phyloP scores from a whole-genome alignment of 2,329 filamentous ascomycete genomes.

The Talaromyces rugulosus region DNA sequence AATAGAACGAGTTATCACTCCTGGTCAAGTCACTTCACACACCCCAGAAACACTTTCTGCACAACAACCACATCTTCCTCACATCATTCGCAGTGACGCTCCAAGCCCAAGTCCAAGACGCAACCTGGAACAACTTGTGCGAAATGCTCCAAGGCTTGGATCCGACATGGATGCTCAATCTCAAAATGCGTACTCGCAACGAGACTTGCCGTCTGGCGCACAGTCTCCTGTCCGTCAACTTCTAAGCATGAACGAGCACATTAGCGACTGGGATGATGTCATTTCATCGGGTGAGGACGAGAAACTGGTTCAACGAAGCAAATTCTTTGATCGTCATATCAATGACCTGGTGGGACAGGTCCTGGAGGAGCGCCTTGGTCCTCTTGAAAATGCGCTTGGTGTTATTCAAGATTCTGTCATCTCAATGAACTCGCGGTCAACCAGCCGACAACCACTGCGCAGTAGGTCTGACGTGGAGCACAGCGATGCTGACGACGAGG shows the following conservation, averaged over 20 bases:
- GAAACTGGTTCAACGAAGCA: constrained; percentile 74
- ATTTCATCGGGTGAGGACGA: constrained; percentile 78
- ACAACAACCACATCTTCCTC: constrained; percentile 35
- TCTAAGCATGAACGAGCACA: constrained; percentile 57
- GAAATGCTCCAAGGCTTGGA: constrained; percentile 38
- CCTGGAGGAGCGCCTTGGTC: constrained; percentile 70
- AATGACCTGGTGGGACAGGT: constrained; percentile 78
- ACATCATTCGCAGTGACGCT: constrained; percentile 60
- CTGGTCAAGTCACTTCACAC: constrained; percentile 21
- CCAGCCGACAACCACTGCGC: constrained; percentile 57
- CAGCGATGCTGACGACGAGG: constrained; percentile 92
- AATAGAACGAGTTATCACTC: constrained; percentile 57
- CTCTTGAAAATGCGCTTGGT: constrained; percentile 74
- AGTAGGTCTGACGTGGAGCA: constrained; percentile 66
- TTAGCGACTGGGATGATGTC: constrained; percentile 89
- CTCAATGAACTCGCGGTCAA: constrained; percentile 53
- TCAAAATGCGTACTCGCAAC: constrained; percentile 53
- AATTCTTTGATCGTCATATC: constrained; percentile 88
- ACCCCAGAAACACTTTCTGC: constrained; percentile 49
- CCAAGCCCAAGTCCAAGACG: constrained; percentile 68
- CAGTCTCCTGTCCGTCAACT: constrained; percentile 59
- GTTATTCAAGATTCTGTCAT: constrained; percentile 68
- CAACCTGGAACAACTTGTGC: constrained; percentile 43
- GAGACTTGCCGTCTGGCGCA: constrained; percentile 56
- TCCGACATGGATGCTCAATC: constrained; percentile 33